Percentiles rank a stretch among this genome's conserved stretches.
phyloP scores from a whole-genome alignment of 192 early-diverging fungal genomes.

The Dissophora ornata region DNA sequence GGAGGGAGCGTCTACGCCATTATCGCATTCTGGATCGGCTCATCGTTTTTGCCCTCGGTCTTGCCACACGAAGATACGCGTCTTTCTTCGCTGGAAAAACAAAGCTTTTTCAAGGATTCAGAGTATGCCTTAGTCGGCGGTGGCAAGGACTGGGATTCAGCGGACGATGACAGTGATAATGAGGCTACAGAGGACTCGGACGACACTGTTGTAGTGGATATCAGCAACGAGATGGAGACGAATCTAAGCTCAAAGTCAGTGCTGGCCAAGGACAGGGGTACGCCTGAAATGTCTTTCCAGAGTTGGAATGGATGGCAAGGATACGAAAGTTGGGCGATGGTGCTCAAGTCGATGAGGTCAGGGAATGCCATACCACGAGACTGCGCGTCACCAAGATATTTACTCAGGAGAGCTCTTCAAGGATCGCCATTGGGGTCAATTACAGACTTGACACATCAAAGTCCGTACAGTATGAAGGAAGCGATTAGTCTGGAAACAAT shows the following conservation, averaged over 20 bases:
- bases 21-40: constrained; percentile 61
- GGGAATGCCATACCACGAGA: background rate
- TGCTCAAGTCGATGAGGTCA: background rate
- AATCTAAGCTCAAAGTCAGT: background rate
- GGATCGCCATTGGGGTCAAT: no score
- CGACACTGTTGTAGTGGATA: background rate
- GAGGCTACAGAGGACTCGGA: background rate
- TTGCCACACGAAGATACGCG: background rate
- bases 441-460: no score
- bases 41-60: constrained; percentile 53
- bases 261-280: background rate
- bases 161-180: background rate
- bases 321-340: constrained; percentile 9
- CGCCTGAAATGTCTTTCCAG: background rate
- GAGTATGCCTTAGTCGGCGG: background rate
- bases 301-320: constrained; percentile 28
- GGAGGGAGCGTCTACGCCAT: constrained; percentile 72
- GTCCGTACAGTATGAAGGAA: no score
- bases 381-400: background rate
- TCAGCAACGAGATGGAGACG: background rate
- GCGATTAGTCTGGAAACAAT: no score
- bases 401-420: no score
- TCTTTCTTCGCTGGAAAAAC: background rate
- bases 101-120: background rate
- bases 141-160: background rate